Base-by-base conservation (phyloP, 352 stramenopile genomes). In the Globisporangium perplexum region DNA sequence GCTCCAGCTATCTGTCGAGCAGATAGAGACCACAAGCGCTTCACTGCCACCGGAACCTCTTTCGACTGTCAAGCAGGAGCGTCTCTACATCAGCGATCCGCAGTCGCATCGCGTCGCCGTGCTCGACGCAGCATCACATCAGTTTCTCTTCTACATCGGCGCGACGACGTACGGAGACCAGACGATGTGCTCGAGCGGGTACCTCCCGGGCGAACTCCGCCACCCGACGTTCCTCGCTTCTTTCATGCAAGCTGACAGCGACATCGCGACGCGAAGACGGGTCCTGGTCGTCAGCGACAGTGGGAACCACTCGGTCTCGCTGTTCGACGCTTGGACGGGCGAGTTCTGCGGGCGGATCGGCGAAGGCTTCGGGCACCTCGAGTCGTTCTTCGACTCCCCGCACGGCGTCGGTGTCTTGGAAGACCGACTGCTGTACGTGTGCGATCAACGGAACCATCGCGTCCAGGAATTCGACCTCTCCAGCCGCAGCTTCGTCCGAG, bases 361-460 rank as follows among this genome's bases (percentile, higher is more conserved):
- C 2, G 24, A 53, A 10, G 71, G 74, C 8, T 89, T 84, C 57
- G 80, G 77, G 1, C 77, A 87, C 54, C 39, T 60, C 4, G 68
- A 72, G 1, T 63, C 69, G 1, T 81, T 66, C 30, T 59, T 89
- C 0, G 61, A 91, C 47, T 83, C 77, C 1, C 77, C 77, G 8
- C 69, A 86, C 50, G 76, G 77, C 0, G 28, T 88, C 24, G 63
- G 69, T 3, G 66, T 89, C 23, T 69, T 59, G 22, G 60, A 75
- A 2, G 62, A 82, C 22, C 57, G 47, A 15, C 55, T 63, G 45
- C 53, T 89, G 14, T 89, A 69, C 35, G 65, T 88, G 5, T 76
- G 62, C 31, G 80, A 91, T 53, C 75, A 91, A 30, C 66, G 65
- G 39, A 91, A 91, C 48, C 79, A 90, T 51, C 77, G 77, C 24